phyloP scores from a whole-genome alignment of 768 basidiomycete species.

The Candolleomyces efflorescens region DNA sequence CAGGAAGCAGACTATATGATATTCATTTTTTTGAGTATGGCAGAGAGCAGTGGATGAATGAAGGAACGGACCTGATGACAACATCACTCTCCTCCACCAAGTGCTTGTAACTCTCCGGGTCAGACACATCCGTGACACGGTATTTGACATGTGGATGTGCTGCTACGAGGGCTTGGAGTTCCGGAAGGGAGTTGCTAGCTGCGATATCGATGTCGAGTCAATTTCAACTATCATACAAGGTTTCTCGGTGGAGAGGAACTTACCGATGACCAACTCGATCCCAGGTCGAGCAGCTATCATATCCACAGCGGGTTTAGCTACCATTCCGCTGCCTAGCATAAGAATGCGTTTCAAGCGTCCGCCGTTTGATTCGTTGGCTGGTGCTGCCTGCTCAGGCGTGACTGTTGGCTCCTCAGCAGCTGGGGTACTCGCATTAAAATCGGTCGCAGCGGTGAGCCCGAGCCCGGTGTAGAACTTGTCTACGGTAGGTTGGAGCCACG shows the following conservation, averaged over 20 bases:
- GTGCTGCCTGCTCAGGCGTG: neutral
- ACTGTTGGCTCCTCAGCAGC: neutral
- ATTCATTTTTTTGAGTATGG: too few relatives aligned
- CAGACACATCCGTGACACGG: conserved; percentile 55
- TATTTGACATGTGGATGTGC: conserved; percentile 50
- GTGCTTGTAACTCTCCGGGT: conserved; percentile 37
- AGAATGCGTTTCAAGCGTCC: conserved; percentile 54
- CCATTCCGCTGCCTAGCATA: conserved; percentile 93
- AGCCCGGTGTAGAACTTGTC: conserved; percentile 31
- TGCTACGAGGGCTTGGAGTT: conserved; percentile 47
- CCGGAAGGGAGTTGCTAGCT: conserved; percentile 72
- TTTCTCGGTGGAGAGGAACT: conserved; percentile 24
- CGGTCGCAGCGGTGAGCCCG: neutral
- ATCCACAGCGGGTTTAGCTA: conserved; percentile 83
- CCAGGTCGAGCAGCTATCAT: conserved; percentile 61
- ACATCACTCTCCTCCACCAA: conserved; percentile 69
- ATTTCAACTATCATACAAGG: neutral
- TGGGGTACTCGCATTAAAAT: neutral
- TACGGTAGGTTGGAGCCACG: conserved; percentile 56
- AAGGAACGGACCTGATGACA: conserved; percentile 66
- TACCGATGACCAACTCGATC: conserved; percentile 74
- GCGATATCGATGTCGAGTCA: conserved; percentile 5
- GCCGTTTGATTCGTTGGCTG: neutral
- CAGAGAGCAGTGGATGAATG: neutral
- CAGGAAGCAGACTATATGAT: conserved; percentile 85